These are phyloP conservation scores for Yamadazyma pseudoaaseri DNA, from an alignment of 1,139 yeast species.

Conservation along the genomic window DNA sequence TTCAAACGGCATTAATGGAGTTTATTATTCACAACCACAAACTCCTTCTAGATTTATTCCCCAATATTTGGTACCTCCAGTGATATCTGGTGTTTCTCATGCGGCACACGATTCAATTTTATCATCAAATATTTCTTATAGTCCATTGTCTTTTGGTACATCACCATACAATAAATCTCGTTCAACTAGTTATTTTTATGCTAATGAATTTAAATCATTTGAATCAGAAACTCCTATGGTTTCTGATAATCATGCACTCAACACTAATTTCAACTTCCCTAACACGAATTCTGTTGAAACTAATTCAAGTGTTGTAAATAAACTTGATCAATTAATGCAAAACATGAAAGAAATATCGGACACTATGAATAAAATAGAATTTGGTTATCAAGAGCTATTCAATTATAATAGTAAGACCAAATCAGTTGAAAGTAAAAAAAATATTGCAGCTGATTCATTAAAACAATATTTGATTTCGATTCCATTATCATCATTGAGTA, in stretches of 20 bases:
- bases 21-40: not conserved
- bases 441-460: too few species aligned
- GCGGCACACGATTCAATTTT: not conserved
- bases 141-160: not conserved
- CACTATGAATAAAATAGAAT: not conserved
- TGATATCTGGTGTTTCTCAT: not conserved
- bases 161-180: not conserved
- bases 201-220: not conserved
- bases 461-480: conserved; percentile 5
- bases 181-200: not conserved
- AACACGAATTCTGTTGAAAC: not conserved
- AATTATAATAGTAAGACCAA: too few species aligned
- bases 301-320: not conserved
- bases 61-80: not conserved
- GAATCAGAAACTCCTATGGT: not conserved
- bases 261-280: too few species aligned
- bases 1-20: not conserved
- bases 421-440: too few species aligned
- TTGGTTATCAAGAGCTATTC: too few species aligned
- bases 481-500: conserved; percentile 7
- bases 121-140: not conserved
- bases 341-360: not conserved
- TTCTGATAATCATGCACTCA: too few species aligned
- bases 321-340: not conserved
- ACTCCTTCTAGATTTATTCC: not conserved